These are phyloP conservation scores for Clarireedia monteithiana DNA, from an alignment of 2,329 filamentous ascomycete genomes.

Conservation along the genomic window DNA sequence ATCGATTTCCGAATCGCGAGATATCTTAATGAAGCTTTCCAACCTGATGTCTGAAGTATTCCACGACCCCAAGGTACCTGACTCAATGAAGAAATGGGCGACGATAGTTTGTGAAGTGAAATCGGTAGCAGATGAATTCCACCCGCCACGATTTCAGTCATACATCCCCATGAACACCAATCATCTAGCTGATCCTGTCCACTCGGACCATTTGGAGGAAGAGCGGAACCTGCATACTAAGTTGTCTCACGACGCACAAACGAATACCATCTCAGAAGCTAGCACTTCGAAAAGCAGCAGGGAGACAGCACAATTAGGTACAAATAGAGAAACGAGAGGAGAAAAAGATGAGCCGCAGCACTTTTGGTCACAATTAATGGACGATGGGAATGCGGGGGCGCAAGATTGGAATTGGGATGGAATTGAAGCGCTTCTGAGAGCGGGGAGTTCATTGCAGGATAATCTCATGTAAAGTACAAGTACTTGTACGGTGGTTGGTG, in stretches of 20 bases:
- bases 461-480: neutral
- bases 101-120: neutral
- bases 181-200: neutral
- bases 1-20: neutral
- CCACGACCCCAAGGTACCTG: neutral
- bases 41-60: neutral
- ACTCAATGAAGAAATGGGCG: neutral
- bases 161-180: neutral
- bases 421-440: neutral
- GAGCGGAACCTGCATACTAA: neutral
- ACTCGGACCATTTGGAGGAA: neutral
- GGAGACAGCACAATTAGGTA: neutral
- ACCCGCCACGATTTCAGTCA: neutral
- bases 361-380: neutral
- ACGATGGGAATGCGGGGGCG: neutral
- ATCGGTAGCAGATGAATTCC: neutral
- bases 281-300: no score
- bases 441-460: neutral
- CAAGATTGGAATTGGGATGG: neutral
- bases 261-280: neutral
- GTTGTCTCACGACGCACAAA: neutral
- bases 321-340: neutral
- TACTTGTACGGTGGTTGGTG: no score
- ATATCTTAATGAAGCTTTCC: neutral
- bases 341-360: neutral